phyloP scores from a whole-genome alignment of 768 basidiomycete genomes.

The Suillus brevipes region DNA sequence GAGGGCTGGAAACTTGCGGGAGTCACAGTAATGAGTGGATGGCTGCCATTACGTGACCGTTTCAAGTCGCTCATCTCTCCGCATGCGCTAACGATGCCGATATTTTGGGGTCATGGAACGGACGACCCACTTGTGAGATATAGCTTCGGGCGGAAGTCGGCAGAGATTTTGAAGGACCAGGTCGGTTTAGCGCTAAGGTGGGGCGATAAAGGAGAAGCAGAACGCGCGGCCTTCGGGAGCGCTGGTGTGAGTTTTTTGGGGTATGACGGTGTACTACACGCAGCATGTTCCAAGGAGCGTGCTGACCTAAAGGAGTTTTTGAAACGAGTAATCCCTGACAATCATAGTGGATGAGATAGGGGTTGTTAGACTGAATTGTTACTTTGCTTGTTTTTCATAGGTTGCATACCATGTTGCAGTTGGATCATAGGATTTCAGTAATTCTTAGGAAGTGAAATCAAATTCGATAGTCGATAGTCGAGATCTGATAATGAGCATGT shows the following conservation, averaged over 20 bases:
- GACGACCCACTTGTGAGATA: conserved; percentile 72
- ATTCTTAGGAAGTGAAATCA: background rate
- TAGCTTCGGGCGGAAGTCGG: conserved; percentile 52
- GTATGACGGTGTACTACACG: conserved; percentile 71
- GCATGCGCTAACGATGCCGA: conserved; percentile 60
- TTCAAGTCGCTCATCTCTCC: conserved; percentile 63
- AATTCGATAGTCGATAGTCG: background rate
- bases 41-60: conserved; percentile 68
- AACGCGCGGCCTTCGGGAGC: conserved; percentile 4
- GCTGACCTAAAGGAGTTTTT: conserved; percentile 73
- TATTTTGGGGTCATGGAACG: conserved; percentile 88
- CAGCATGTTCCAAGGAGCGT: conserved; percentile 62
- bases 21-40: conserved; percentile 72
- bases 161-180: conserved; percentile 52
- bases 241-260: conserved; percentile 64
- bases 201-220: conserved; percentile 3
- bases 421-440: background rate
- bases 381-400: background rate
- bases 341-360: conserved; percentile 4
- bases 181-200: conserved; percentile 43
- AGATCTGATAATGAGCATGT: background rate
- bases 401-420: conserved; percentile 1
- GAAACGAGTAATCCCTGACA: conserved; percentile 50
- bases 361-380: background rate
- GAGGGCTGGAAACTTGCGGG: conserved; percentile 67